Conservation (phyloP, 129 eudicot species). For the Logfia minima region DNA sequence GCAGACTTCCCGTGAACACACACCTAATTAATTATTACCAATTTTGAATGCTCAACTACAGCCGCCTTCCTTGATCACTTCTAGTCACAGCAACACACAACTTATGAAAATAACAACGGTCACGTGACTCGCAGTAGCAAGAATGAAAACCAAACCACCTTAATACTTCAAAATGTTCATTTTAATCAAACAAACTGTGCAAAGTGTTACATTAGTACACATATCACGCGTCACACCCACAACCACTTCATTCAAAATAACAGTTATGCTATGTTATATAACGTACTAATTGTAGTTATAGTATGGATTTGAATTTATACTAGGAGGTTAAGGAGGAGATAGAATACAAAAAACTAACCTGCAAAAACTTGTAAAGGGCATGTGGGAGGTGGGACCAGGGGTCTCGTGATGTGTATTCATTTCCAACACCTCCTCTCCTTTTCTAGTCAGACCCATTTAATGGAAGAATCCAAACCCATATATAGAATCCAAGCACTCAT, state of each 20-base stretch:
- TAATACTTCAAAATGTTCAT: neutral
- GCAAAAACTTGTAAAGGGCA: conserved; percentile 27
- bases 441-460: conserved; percentile 29
- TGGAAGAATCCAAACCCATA: conserved; percentile 35
- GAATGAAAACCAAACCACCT: neutral
- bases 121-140: conserved; percentile 19
- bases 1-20: conserved; percentile 37
- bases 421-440: conserved; percentile 29
- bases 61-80: conserved; percentile 30
- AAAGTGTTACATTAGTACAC: conserved; percentile 13
- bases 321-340: neutral
- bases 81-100: neutral
- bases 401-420: conserved; percentile 29
- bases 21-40: conserved; percentile 27
- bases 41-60: conserved; percentile 30
- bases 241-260: conserved; percentile 3
- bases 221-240: neutral
- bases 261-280: neutral
- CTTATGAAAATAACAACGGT: conserved; percentile 3
- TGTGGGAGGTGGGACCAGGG: conserved; percentile 35
- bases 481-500: conserved; percentile 29
- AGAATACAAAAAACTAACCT: conserved; percentile 26
- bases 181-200: neutral
- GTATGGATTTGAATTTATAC: conserved; percentile 4
- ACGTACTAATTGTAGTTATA: neutral